Evolutionary conservation across 73 alveolate genomes (phyloP).

Genomic region (Urostyla sp.): DNA sequence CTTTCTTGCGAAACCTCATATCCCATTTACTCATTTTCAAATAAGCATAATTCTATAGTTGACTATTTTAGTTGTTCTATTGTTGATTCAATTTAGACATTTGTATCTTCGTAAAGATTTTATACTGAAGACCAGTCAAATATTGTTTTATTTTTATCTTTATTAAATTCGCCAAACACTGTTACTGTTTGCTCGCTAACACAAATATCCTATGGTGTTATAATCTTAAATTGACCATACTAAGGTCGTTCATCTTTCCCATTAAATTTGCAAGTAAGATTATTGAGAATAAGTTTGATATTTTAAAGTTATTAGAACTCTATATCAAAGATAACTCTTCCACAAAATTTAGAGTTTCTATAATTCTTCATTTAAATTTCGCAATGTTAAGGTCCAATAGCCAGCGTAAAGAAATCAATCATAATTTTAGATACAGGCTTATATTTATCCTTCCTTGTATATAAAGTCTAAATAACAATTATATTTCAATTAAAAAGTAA

Average conservation of each 20-base stretch:
- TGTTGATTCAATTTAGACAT: too few relatives aligned
- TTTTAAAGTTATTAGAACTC: background rate
- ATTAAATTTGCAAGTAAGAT: constrained; percentile 16
- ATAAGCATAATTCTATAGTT: too few relatives aligned
- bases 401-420: constrained; percentile 26
- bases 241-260: constrained; percentile 30
- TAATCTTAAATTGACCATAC: constrained; percentile 13
- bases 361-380: constrained; percentile 11
- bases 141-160: constrained; percentile 30
- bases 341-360: background rate
- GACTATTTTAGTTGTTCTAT: too few relatives aligned
- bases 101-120: constrained; percentile 11
- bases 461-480: too few relatives aligned
- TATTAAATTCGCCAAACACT: constrained; percentile 1
- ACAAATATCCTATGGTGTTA: constrained; percentile 5
- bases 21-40: too few relatives aligned
- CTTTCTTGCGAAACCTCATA: too few relatives aligned
- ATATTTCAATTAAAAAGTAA: too few relatives aligned
- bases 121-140: constrained; percentile 29
- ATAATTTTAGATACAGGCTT: background rate
- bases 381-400: constrained; percentile 42
- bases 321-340: constrained; percentile 23
- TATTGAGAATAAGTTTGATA: background rate
- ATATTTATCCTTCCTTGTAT: background rate
- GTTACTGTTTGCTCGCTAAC: constrained; percentile 28